Evolutionary conservation across 495 filamentous ascomycete genomes (phyloP), one percentile per base, ranked within the genome.

Genomic region (Ramalina intermedia): DNA sequence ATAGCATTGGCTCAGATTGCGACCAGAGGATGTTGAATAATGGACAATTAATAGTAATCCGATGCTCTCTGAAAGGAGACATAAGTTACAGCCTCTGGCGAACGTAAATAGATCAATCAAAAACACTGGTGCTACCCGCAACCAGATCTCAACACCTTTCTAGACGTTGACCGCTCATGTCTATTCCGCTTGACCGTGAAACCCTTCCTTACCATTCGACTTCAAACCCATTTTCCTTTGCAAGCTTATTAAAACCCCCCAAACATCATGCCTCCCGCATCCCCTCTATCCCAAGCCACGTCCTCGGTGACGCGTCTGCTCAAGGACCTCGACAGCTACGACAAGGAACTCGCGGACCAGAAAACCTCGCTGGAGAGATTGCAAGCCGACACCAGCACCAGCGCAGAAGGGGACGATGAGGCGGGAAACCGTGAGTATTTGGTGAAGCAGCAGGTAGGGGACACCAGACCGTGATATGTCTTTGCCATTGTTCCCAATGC

Each of bases 241-340:
- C 42, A 53, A 62, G 29, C 12, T 33, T 33, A 7, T 33, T 0
- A 41, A 41, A 18, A 3, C 17, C 39, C 14, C 17, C 17, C 11
- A 37, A 59, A 24, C 3, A 24, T 20, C 8, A 93, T 90, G 85
- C 71, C 81, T 6, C 74, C 84, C 9, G 84, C 84, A 29, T 79
- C 82, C 9, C 74, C 75, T 55, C 72, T 94, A 50, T 67, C 76
- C 41, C 86, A 91, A 55, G 72, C 76, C 43, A 88, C 83, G 16
- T 76, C 78, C 41, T 75, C 81, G 18, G 72, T 96, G 56, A 68
- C 76, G 55, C 86, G 90, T 46, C 73, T 96, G 43, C 76, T 95
- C 47, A 95, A 94, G 63, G 91, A 98, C 63, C 87, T 95, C 60
- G 70, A 72, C 33, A 87, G 79, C 61, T 96, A 98, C 68, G 84